Evolutionary conservation across 2,329 filamentous ascomycete species (phyloP), one percentile per base, ranked within the genome.

Genomic region (Shiraia sp.): DNA sequence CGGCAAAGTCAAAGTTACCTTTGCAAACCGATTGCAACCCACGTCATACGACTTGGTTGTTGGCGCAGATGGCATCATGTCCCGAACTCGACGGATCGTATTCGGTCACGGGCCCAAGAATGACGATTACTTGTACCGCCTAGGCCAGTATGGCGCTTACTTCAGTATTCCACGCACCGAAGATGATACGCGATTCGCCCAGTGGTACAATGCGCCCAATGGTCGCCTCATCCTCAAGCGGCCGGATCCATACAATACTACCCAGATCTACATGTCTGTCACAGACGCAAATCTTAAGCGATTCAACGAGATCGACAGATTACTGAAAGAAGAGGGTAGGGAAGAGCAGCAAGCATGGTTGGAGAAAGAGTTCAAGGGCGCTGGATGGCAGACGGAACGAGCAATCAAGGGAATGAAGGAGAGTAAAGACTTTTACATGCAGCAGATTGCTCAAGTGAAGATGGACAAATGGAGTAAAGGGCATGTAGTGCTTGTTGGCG

Each of bases 361-460:
- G 12, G 53, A 45, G 23, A 49, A 47, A 3, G 47, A 57, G 5
- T 74, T 70, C 26, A 42, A 54, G 1, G 66, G 60, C n/a, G 66
- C 63, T 0, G 72, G 72, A 1, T 75, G 70, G 63, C 47, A 72
- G 41, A 51, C 53, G 0, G 57, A 68, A 2, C 60, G 69, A 0
- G 55, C 72, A 2, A 33, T 76, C 0, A 46, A 63, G 6, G 72
- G 55, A 2, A 72, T 78, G 70, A 53, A 65, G 19, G 56, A 53
- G 1, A 55, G 67, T 0, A 52, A 71, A 0, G 70, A 77, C 40
- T 77, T 75, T 49, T 78, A 77, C 53, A 71, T 69, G 43, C 66
- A 73, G 22, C 65, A 71, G 13, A 54, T 71, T n/a, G 68, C 61
- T 5, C 67, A 72, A 32, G 62, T 74, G 31, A 67, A 65, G 32